Percentiles rank a stretch among this genome's conserved stretches.
phyloP scores from a whole-genome alignment of 1,284 basidiomycete species.

The Phaffia rhodozyma region DNA sequence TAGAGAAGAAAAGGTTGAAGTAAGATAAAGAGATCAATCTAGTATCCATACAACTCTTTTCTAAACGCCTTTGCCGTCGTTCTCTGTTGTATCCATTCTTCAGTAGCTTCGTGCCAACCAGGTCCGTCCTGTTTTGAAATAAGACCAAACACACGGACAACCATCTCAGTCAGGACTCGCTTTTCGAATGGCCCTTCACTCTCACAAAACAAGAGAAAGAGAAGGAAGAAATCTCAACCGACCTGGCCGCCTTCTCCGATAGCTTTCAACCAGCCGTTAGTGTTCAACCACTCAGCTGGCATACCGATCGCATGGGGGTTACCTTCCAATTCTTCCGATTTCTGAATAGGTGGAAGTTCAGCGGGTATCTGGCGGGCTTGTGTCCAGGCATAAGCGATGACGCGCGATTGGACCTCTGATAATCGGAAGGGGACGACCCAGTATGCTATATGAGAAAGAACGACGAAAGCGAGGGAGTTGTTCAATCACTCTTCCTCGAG shows the following conservation, averaged over 20 bases:
- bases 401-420: conserved; percentile 9
- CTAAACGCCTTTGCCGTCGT: conserved; percentile 7
- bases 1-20: too few relatives aligned
- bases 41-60: conserved; percentile 5
- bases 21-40: background rate
- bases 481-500: background rate
- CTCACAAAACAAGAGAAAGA: too few relatives aligned
- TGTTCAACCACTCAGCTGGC: conserved; percentile 2
- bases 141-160: too few relatives aligned
- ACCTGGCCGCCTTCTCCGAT: background rate
- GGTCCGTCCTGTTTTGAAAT: background rate
- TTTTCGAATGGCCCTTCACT: too few relatives aligned
- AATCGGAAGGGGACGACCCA: conserved; percentile 16
- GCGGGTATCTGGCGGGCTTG: background rate
- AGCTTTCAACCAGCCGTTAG: conserved; percentile 6
- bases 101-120: background rate
- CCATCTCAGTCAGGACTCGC: too few relatives aligned
- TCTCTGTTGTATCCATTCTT: background rate
- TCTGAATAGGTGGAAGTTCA: background rate
- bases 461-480: background rate
- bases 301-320: conserved; percentile 7
- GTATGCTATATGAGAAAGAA: conserved; percentile 8
- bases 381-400: conserved; percentile 1
- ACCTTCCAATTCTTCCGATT: background rate
- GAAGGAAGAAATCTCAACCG: background rate